Base-by-base conservation (phyloP, 192 early-diverging fungal species). In the Backusella tuberculispora region DNA sequence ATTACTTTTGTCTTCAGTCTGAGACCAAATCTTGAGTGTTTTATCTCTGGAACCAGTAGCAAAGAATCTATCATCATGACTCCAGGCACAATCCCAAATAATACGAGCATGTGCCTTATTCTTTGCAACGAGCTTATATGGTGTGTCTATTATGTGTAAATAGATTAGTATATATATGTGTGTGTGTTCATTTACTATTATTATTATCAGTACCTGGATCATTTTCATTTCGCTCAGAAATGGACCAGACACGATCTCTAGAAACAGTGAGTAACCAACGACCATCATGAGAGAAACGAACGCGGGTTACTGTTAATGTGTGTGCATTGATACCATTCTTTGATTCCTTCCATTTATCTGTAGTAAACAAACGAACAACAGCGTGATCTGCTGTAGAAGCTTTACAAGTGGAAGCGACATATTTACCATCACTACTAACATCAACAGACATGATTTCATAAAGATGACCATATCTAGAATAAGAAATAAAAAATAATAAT, bases 41-140 rank as follows among this genome's bases (percentile, higher is more conserved):
- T 96, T 96, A 78, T 99, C 97, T 60, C 97, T 87, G n/a, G 94
- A 96, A 12, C 84, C 96, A 4, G 97, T 99, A 29, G 87, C 95
- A 88, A 99, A 98, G 37, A 92, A 86, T 5, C 44, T 48, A 47
- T 89, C 94, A 73, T 95, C 94, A 26, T 84, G 87, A 45, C 87
- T 85, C 95, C 95, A 99, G 4, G 90, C 83, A 41, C 88, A 90
- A 76, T 93, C 91, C 97, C 97, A 99, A 19, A 99, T 89, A 65
- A 99, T 97, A 68, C 97, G 90, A 0, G 94, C 88, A 80, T 99
- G 97, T 17, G 96, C 92, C 80, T 94, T 94, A 56, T 85, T 78
- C 40, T 89, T 88, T 24, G 75, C 74, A 2, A 85, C 76, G 24
- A 93, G 77, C 48, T 79, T 83, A 81, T 92, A 97, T 4, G 85